Conservation (phyloP, 305 asterid species). For the Petunia hybrid region DNA sequence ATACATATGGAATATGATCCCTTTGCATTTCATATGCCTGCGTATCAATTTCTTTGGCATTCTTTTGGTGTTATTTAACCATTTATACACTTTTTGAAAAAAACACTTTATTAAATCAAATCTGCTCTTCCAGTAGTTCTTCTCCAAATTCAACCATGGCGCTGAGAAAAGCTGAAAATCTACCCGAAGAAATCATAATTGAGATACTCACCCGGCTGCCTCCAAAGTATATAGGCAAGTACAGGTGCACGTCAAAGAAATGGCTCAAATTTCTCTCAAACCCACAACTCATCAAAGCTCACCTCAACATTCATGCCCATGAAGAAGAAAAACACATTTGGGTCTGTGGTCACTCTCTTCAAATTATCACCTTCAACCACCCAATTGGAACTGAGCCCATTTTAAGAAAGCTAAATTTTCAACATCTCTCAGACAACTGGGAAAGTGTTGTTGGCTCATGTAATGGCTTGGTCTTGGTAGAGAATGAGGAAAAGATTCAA, state of each 20-base stretch:
- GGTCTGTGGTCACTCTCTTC: too few relatives aligned
- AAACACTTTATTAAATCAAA: too few relatives aligned
- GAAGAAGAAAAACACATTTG: not conserved
- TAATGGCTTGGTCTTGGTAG: conserved; percentile 38
- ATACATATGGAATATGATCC: too few relatives aligned
- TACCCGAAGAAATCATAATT: conserved; percentile 50
- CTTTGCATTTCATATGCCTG: too few relatives aligned
- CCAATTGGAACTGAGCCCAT: too few relatives aligned
- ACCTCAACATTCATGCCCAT: conserved; percentile 27
- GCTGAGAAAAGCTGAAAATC: not conserved
- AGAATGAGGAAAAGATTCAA: not conserved
- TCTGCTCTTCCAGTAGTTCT: not conserved
- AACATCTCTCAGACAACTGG: too few relatives aligned
- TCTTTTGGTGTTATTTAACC: too few relatives aligned
- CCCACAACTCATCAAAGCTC: conserved; percentile 44
- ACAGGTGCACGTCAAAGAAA: conserved; percentile 47
- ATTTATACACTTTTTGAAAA: too few relatives aligned
- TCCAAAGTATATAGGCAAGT: conserved; percentile 47
- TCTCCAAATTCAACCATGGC: not conserved
- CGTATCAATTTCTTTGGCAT: too few relatives aligned
- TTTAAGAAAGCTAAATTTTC: too few relatives aligned
- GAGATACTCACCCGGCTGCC: conserved; percentile 54
- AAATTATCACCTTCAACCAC: too few relatives aligned
- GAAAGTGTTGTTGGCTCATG: too few relatives aligned
- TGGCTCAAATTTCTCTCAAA: conserved; percentile 47